Evolutionary conservation across 495 filamentous ascomycete species (phyloP).

Genomic region (Podospora didyma): DNA sequence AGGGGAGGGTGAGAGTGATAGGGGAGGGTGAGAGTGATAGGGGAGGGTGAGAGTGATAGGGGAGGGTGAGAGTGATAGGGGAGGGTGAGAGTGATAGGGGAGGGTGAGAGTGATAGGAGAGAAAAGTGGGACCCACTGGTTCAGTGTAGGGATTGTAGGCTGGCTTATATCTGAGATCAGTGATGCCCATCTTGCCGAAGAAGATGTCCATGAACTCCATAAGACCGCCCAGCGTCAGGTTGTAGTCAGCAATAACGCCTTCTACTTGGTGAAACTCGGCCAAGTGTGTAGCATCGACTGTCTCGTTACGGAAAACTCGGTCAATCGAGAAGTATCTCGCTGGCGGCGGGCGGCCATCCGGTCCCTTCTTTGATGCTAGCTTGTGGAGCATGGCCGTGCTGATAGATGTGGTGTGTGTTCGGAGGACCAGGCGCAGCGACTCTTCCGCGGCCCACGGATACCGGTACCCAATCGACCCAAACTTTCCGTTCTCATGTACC

Average conservation of each 20-base stretch:
- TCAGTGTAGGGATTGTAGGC: constrained; percentile 99
- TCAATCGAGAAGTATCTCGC: constrained; percentile 97
- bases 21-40: too few species aligned
- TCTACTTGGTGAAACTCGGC: constrained; percentile 99
- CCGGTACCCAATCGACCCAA: constrained; percentile 89
- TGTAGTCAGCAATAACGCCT: constrained; percentile 95
- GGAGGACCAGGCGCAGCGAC: constrained; percentile 80
- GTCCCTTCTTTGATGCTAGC: constrained; percentile 62
- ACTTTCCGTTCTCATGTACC: constrained; percentile 83
- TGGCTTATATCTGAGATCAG: constrained; percentile 50
- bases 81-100: too few species aligned
- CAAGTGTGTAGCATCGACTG: constrained; percentile 92
- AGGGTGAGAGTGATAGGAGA: too few species aligned
- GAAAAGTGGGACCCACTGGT: constrained; percentile 41
- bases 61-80: too few species aligned
- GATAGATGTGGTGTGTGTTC: constrained; percentile 93
- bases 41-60: too few species aligned
- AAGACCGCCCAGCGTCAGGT: constrained; percentile 81
- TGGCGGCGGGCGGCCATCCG: constrained; percentile 53
- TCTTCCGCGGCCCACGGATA: constrained; percentile 92
- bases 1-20: too few species aligned
- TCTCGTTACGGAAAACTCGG: constrained; percentile 83
- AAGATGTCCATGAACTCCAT: constrained; percentile 97
- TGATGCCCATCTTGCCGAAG: constrained; percentile 92
- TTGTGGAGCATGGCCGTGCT: constrained; percentile 86